A percentile compares a stretch with the other conserved stretches of the same genome.
Conservation (phyloP, 257 asterid genomes). For the Apocynum venetum region DNA sequence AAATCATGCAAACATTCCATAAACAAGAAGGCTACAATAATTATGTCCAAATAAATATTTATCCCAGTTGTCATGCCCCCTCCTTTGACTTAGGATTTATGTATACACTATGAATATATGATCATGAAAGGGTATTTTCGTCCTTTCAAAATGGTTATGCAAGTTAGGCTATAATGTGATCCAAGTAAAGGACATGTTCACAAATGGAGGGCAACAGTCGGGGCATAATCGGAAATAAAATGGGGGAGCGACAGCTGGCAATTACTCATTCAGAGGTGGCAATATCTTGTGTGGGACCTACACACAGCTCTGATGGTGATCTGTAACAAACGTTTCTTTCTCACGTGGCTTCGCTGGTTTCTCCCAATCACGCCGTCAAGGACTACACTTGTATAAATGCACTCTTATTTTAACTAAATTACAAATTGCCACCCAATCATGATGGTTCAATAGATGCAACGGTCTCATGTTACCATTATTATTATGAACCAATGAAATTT, state of each 20-base stretch:
- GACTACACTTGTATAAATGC: not conserved
- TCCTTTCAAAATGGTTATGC: not conserved
- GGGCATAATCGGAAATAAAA: constrained; percentile 21
- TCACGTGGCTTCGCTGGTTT: constrained; percentile 46
- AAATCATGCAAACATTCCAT: not conserved
- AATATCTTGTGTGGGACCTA: constrained; percentile 31
- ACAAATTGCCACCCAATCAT: constrained; percentile 3
- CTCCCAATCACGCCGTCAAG: constrained; percentile 27
- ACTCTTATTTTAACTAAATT: not conserved
- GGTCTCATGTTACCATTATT: not conserved
- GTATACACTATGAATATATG: no score
- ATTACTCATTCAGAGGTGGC: constrained; percentile 38
- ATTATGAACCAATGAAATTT: not conserved
- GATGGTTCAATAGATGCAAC: not conserved
- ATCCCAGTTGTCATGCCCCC: not conserved
- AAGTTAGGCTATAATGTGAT: not conserved
- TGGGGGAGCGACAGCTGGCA: constrained; percentile 40
- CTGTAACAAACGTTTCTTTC: constrained; percentile 24
- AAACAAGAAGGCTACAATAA: not conserved
- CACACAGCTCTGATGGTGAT: constrained; percentile 31
- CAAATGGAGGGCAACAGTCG: not conserved
- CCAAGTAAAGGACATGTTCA: not conserved
- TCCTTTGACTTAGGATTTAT: no score
- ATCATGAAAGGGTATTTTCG: not conserved
- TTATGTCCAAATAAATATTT: not conserved